Base-by-base conservation (phyloP, 768 basidiomycete species). In the Pleurotus citrinopileatus region DNA sequence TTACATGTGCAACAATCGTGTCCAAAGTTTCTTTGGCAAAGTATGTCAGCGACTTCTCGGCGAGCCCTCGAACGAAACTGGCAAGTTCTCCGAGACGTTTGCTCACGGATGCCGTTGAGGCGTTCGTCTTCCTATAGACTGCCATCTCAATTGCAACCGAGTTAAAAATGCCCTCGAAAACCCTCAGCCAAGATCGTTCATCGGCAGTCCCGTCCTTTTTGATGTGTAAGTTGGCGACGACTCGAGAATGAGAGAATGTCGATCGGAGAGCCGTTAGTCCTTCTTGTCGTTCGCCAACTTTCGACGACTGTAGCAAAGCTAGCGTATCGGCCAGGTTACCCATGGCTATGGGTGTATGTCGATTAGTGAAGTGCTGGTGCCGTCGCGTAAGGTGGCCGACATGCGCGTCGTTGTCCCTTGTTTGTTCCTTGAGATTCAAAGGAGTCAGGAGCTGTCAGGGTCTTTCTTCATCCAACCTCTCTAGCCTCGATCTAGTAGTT, bases 91-190 rank as follows among this genome's bases (percentile, higher is more conserved):
- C 73, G 9, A 97, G 77, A 53, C 89, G 79, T 42, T 81, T 76
- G 47, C 75, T 65, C 3, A 82, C 79, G 32, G 80, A 64, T 2
- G 70, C 62, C n/a, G 71, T 67, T 4, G 70, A 57, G 36, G 72
- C 68, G 56, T 65, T 73, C 19, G 71, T 74, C 55, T 75, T 74
- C 27, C 65, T 71, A 65, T 69, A 72, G 8, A 74, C 74, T 13
- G 58, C 68, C 64, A 79, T 86, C 72, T 97, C 95, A 52, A 67
- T 73, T 19, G 71, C 62, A 42, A 94, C 84, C 2, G 80, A 71
- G 8, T 72, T 70, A 63, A 94, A 94, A 5, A 97, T 70, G 13
- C 82, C 82, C 59, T 91, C 82, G 61, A 86, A 91, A 6, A 94
- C 72, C 6, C 75, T 70, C 20, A 86, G 69, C 89, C 90, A 95